Evolutionary conservation across 2,329 filamentous ascomycete genomes (phyloP), one percentile per base, ranked within the genome.

Genomic region (Fusarium sarcochroum): DNA sequence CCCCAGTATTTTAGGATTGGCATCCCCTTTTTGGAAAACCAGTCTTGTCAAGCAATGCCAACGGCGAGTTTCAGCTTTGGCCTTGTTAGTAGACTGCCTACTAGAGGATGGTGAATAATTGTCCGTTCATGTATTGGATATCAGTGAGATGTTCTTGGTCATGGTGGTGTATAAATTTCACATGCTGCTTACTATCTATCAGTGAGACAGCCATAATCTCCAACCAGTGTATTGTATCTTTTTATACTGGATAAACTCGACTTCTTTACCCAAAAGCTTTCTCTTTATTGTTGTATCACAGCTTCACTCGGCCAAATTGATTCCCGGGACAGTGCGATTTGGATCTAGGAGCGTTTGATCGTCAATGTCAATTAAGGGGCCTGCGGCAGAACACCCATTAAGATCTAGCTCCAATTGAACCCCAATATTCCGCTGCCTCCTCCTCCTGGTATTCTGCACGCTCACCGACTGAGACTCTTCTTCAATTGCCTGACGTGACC

Each of bases 1-100:
- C 56, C 66, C 66, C 66, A 56, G 66, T 67, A 58, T 58, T 67
- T 63, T 69, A 52, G 66, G 63, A 69, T 58, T 69, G 66, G 62
- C 41, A 58, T 58, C 62, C 48, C 66, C 51, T 50, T 66, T 66
- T 53, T 40, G 45, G 20, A 57, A 38, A 38, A 63, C 27, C 34
- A 57, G 62, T 55, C 52, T 60, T 48, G 59, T 34, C 20, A 58
- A 64, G 34, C 61, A 44, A 38, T 59, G 35, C 32, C 21, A 50
- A 45, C 18, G 45, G 47, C 34, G 30, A 32, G 61, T 64, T 64
- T 64, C 61, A 65, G 20, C 41, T 65, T 42, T 57, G 20, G 41
- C 37, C 58, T 47, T 44, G 32, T 34, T 20, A 44, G 45, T 18
- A 35, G 23, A 63, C 20, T 35, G 30, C 13, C 44, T 37, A 30